Evolutionary conservation across 352 stramenopile species (phyloP).

Genomic region (Pythium rishiriense): DNA sequence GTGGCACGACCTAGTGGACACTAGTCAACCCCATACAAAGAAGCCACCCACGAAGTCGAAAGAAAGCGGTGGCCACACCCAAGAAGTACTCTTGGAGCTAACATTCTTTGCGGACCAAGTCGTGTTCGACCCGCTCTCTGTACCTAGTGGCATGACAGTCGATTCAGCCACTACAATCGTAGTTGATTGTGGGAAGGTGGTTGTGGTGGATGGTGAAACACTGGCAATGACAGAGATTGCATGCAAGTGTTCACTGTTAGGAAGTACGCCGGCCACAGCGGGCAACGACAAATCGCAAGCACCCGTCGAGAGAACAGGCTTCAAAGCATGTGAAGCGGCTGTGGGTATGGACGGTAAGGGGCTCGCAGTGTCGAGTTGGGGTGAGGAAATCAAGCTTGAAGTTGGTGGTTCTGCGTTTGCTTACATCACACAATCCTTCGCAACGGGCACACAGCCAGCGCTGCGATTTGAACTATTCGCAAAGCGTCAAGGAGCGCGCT

Average conservation of each 20-base stretch:
- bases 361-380: slow-evolving; percentile 1
- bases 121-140: slow-evolving; percentile 21
- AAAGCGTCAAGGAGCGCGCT: slow-evolving; percentile 29
- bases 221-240: slow-evolving; percentile 2
- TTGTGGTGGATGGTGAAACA: slow-evolving; percentile 3
- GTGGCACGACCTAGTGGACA: slow-evolving; percentile 27
- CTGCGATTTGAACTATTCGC: slow-evolving; percentile 39
- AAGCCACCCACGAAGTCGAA: slow-evolving; percentile 5
- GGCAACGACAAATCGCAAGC: neutral
- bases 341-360: neutral
- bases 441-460: slow-evolving; percentile 33
- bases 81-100: slow-evolving; percentile 23
- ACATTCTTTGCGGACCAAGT: slow-evolving; percentile 35
- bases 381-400: slow-evolving; percentile 23
- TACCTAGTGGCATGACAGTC: neutral
- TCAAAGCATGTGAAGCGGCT: slow-evolving; percentile 6
- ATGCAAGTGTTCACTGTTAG: slow-evolving; percentile 20
- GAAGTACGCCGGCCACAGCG: neutral
- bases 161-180: neutral
- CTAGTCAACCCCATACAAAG: neutral
- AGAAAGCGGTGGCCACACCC: neutral
- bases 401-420: slow-evolving; percentile 13
- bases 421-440: slow-evolving; percentile 25
- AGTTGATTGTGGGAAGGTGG: slow-evolving; percentile 10
- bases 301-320: slow-evolving; percentile 13